phyloP scores from a whole-genome alignment of 2,329 filamentous ascomycete species.

The Colletotrichum salicis region DNA sequence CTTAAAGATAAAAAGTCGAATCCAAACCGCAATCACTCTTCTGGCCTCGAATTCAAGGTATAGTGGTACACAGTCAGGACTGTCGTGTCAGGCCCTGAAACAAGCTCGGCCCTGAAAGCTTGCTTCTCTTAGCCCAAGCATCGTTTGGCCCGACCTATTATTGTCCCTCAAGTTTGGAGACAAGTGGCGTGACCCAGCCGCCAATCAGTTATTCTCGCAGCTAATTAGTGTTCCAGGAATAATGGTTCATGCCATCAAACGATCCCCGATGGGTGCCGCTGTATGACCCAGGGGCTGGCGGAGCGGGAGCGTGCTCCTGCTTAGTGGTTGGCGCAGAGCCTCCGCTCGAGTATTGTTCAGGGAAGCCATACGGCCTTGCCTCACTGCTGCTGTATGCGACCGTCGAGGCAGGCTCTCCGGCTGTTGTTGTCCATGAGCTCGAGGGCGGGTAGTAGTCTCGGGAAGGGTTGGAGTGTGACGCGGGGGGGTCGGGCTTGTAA shows the following conservation, averaged over 20 bases:
- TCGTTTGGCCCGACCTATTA: conserved; percentile 23
- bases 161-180: not conserved
- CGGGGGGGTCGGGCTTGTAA: conserved; percentile 46
- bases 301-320: conserved; percentile 44
- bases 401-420: conserved; percentile 57
- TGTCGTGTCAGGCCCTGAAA: not conserved
- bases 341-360: conserved; percentile 59
- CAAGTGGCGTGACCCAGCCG: conserved; percentile 14
- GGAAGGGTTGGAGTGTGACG: conserved; percentile 42
- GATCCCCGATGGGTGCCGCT: conserved; percentile 53
- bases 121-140: not conserved
- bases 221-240: conserved; percentile 66
- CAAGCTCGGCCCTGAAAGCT: conserved; percentile 11
- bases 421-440: conserved; percentile 62
- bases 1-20: conserved; percentile 8
- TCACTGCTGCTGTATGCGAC: conserved; percentile 58
- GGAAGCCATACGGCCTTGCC: conserved; percentile 59
- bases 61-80: conserved; percentile 27
- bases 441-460: conserved; percentile 66
- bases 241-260: conserved; percentile 63
- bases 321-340: conserved; percentile 45
- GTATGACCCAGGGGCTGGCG: conserved; percentile 54
- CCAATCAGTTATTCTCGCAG: conserved; percentile 8
- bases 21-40: conserved; percentile 26
- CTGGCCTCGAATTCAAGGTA: conserved; percentile 25